Evolutionary conservation across 805 yeast species (phyloP).

Genomic region (Lachancea waltii): DNA sequence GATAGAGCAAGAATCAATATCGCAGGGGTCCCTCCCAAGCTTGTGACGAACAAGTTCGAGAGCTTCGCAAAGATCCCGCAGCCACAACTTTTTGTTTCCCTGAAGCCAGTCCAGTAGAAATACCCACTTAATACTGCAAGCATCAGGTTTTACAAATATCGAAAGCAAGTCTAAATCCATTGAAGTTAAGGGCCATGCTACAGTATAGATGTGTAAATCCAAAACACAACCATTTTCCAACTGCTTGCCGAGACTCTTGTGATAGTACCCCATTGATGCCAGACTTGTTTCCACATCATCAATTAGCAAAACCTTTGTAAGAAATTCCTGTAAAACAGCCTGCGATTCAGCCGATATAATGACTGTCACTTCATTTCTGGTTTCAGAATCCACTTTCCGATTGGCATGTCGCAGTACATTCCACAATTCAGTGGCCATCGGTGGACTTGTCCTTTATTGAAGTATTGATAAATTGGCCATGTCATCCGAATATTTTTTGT

Average conservation of each 20-base stretch:
- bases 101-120: conserved; percentile 23
- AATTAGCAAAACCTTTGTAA: conserved; percentile 1
- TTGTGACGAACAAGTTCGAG: conserved; percentile 3
- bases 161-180: conserved; percentile 2
- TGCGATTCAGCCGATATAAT: conserved; percentile 6
- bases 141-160: conserved; percentile 2
- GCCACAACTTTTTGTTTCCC: conserved; percentile 19
- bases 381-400: not conserved
- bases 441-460: not conserved
- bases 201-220: conserved; percentile 3
- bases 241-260: not conserved
- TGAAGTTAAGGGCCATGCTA: conserved; percentile 2
- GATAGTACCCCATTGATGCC: conserved; percentile 3
- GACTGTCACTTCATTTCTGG: not conserved
- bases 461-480: too few relatives aligned
- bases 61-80: conserved; percentile 11
- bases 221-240: not conserved
- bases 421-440: conserved; percentile 2
- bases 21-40: not conserved
- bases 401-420: conserved; percentile 3
- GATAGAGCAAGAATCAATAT: conserved; percentile 6
- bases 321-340: conserved; percentile 1
- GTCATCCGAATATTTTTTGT: not conserved
- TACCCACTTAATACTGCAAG: conserved; percentile 2
- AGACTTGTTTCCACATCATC: conserved; percentile 2